Percentiles rank a stretch among this genome's conserved stretches.
These are phyloP conservation scores for Bryum argenteum DNA, from an alignment of 225 moss, liverwort and hornwort species.

Conservation along the genomic window DNA sequence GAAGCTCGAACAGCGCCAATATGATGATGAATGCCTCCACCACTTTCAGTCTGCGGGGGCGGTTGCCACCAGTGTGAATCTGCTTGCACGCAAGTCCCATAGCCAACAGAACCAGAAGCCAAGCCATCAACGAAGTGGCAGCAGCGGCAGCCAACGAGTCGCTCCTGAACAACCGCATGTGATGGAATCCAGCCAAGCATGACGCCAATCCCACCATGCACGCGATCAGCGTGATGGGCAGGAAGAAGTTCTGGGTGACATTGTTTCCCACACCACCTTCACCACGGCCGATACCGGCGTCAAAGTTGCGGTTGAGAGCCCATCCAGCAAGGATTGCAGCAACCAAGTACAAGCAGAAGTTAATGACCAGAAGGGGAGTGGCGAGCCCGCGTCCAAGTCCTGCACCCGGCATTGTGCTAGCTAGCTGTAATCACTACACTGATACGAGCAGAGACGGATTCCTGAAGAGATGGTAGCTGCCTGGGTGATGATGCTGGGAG, in stretches of 20 bases:
- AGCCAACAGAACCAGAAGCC: constrained; percentile 48
- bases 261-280: too few relatives aligned
- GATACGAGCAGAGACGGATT: too few relatives aligned
- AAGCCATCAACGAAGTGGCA: constrained; percentile 45
- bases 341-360: constrained; percentile 46
- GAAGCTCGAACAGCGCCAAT: constrained; percentile 32
- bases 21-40: constrained; percentile 43
- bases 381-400: constrained; percentile 43
- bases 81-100: constrained; percentile 52
- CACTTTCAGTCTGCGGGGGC: constrained; percentile 41
- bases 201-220: too few relatives aligned
- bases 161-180: too few relatives aligned
- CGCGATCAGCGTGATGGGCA: too few relatives aligned
- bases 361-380: constrained; percentile 30
- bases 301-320: constrained; percentile 51
- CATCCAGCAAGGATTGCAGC: constrained; percentile 45
- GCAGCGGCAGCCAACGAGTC: constrained; percentile 47
- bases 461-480: constrained; percentile 45
- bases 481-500: neutral
- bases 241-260: too few relatives aligned
- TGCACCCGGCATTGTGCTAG: constrained; percentile 40
- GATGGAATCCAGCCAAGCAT: constrained; percentile 39
- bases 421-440: too few relatives aligned
- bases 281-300: neutral
- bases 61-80: constrained; percentile 41